phyloP scores from a whole-genome alignment of 1,284 basidiomycete genomes.

The Naganishia sp. region DNA sequence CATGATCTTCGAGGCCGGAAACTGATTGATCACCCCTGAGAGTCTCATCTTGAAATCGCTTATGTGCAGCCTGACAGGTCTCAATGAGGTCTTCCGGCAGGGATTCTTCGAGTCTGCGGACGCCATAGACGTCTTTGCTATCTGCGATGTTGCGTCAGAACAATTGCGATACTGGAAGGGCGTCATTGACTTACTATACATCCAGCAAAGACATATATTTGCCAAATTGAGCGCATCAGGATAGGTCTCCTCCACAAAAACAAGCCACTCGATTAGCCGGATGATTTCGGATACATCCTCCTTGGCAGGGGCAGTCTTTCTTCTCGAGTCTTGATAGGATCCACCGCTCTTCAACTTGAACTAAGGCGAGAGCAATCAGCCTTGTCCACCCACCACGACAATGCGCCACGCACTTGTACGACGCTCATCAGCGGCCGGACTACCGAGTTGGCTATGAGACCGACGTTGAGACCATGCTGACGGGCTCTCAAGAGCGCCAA shows the following conservation, averaged over 20 bases:
- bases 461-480: conserved; percentile 80
- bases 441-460: conserved; percentile 75
- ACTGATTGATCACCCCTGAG: conserved; percentile 63
- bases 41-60: conserved; percentile 65
- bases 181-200: conserved; percentile 65
- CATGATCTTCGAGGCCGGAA: conserved; percentile 35
- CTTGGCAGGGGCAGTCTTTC: conserved; percentile 53
- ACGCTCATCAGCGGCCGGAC: conserved; percentile 75
- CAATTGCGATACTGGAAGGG: background rate
- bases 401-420: conserved; percentile 61
- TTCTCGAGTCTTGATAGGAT: background rate
- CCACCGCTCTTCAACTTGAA: conserved; percentile 37
- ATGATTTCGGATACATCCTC: conserved; percentile 63
- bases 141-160: conserved; percentile 55
- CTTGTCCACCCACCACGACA: conserved; percentile 14
- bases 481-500: conserved; percentile 73
- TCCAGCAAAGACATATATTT: conserved; percentile 80
- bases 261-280: conserved; percentile 92
- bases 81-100: conserved; percentile 73
- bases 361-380: conserved; percentile 40
- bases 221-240: conserved; percentile 78
- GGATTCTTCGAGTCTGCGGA: conserved; percentile 62
- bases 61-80: conserved; percentile 58
- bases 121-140: conserved; percentile 70
- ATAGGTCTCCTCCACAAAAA: conserved; percentile 71